phyloP scores from a whole-genome alignment of 2,329 filamentous ascomycete genomes.

The Curvularia sp. region DNA sequence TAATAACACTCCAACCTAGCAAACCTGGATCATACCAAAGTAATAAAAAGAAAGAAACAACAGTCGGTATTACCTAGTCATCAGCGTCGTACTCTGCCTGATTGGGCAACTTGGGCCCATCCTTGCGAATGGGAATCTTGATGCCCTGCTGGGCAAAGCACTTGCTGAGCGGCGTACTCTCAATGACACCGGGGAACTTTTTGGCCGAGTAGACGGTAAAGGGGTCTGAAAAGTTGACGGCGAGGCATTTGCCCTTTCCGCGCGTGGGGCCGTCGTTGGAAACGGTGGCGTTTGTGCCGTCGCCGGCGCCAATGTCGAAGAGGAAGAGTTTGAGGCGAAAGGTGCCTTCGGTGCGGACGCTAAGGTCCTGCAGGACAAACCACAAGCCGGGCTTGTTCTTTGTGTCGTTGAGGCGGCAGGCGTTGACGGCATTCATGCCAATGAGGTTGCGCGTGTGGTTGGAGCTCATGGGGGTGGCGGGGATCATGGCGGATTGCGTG shows the following conservation, averaged over 20 bases:
- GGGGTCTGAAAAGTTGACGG: slow-evolving; percentile 82
- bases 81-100: slow-evolving; percentile 56
- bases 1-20: not conserved
- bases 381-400: slow-evolving; percentile 86
- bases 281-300: slow-evolving; percentile 63
- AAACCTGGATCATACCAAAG: not conserved
- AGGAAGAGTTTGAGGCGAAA: slow-evolving; percentile 83
- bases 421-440: slow-evolving; percentile 87
- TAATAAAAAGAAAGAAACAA: not conserved
- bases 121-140: slow-evolving; percentile 95
- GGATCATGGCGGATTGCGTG: slow-evolving; percentile 19
- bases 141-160: slow-evolving; percentile 93
- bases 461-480: slow-evolving; percentile 57
- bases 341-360: slow-evolving; percentile 87
- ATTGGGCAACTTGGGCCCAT: slow-evolving; percentile 64
- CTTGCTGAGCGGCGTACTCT: slow-evolving; percentile 89
- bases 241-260: slow-evolving; percentile 80
- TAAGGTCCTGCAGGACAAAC: slow-evolving; percentile 96
- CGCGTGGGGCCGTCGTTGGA: slow-evolving; percentile 59
- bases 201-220: slow-evolving; percentile 97
- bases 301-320: slow-evolving; percentile 76
- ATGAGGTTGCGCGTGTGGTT: slow-evolving; percentile 93
- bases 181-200: slow-evolving; percentile 97
- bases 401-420: slow-evolving; percentile 80
- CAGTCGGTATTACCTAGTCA: slow-evolving; percentile 29